Conservation (phyloP, 2,329 filamentous ascomycete genomes). For the Fusarium vanettenii region DNA sequence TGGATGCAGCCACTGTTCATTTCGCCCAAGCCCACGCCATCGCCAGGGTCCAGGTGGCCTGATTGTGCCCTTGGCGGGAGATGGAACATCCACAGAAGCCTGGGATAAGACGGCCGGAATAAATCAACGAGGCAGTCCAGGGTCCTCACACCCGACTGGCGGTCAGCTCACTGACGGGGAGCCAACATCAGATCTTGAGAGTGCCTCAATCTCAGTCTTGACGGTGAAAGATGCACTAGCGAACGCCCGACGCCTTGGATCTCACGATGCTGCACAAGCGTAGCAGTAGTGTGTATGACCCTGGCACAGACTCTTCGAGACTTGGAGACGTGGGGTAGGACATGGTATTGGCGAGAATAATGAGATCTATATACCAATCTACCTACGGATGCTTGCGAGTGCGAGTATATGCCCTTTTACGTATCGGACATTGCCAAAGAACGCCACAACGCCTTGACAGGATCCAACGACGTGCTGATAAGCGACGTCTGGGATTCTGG, state of each 20-base stretch:
- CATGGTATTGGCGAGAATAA: background rate
- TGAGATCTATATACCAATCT: conserved; percentile 2
- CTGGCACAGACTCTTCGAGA: background rate
- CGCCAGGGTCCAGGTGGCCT: background rate
- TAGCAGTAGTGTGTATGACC: background rate
- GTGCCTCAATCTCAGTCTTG: background rate
- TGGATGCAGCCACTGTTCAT: background rate
- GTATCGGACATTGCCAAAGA: background rate
- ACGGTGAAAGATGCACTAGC: background rate
- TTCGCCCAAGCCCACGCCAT: background rate
- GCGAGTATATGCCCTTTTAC: background rate
- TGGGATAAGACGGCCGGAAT: background rate
- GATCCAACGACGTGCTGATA: background rate
- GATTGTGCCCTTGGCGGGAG: background rate
- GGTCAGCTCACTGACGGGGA: background rate
- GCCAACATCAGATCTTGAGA: background rate
- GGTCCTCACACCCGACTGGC: background rate
- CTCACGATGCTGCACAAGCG: background rate
- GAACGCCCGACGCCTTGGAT: background rate
- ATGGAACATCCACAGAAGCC: background rate
- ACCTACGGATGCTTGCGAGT: background rate
- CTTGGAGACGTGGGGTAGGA: background rate
- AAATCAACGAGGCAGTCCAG: background rate
- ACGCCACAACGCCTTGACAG: conserved; percentile 10
- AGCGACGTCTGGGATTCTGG: background rate